Conservation (phyloP, 176 grass and related monocot genomes). For the Pontederia paniculata region DNA sequence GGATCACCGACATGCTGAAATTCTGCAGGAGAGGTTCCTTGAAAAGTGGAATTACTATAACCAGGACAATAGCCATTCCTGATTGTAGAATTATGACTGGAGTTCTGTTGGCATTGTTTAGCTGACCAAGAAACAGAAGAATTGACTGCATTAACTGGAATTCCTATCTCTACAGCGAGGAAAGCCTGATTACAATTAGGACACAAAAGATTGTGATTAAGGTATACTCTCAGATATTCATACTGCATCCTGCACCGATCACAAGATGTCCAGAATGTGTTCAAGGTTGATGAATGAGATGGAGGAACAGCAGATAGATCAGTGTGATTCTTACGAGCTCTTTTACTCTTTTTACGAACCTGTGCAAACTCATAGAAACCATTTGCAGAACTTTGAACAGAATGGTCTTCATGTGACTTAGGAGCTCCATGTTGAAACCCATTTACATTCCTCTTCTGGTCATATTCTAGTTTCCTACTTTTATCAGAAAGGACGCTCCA, state of each 20-base stretch:
- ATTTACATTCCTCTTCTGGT: slow-evolving; percentile 50
- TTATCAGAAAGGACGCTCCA: slow-evolving; percentile 86
- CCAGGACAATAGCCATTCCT: slow-evolving; percentile 43
- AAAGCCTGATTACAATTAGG: slow-evolving; percentile 88
- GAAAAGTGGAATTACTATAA: slow-evolving; percentile 42
- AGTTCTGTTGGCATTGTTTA: slow-evolving; percentile 35
- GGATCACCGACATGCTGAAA: slow-evolving; percentile 53
- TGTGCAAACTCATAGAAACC: slow-evolving; percentile 39
- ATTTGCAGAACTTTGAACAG: slow-evolving; percentile 38
- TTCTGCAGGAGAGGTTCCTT: slow-evolving; percentile 31
- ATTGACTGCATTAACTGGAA: slow-evolving; percentile 44
- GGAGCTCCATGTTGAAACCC: slow-evolving; percentile 5
- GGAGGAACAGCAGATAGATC: slow-evolving; percentile 23
- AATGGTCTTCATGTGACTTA: slow-evolving; percentile 24
- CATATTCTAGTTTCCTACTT: slow-evolving; percentile 47
- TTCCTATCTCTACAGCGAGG: slow-evolving; percentile 64
- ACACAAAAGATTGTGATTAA: slow-evolving; percentile 86
- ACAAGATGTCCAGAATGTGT: slow-evolving; percentile 95
- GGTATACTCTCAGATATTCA: slow-evolving; percentile 77
- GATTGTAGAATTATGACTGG: slow-evolving; percentile 21
- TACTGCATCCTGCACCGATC: slow-evolving; percentile 90
- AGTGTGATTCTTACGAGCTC: slow-evolving; percentile 38
- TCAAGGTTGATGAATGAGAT: slow-evolving; percentile 26
- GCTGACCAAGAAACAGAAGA: slow-evolving; percentile 49
- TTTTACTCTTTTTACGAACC: slow-evolving; percentile 50